Evolutionary conservation across 139 green algal species (phyloP), one percentile per base, ranked within the genome.

Genomic region (Chlamydomonas schloesseri): DNA sequence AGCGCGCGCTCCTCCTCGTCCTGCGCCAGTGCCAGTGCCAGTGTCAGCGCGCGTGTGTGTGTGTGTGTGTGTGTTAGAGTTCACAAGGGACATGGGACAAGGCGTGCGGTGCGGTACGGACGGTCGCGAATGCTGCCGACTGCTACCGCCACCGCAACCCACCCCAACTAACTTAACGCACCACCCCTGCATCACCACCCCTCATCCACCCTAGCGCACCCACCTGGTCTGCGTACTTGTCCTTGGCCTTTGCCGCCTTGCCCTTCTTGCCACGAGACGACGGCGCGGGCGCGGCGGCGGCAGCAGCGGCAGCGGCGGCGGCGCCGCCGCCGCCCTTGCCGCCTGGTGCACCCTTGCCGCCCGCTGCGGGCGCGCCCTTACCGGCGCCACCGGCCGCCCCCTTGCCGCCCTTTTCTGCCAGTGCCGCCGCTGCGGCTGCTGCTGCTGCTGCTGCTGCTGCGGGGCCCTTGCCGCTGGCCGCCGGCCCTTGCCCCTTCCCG

Each of bases 1-100:
- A 99, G 89, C 78, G 91, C 71, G 6, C 94, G 88, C 80, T 99
- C 97, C 84, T 99, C 97, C 76, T 98, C 95, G 80, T 99, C 98
- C 92, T 99, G 83, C 28, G 50, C 2, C 53, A 3, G 28, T 21
- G 50, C 6, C 0, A 3, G 70, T 50, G 42, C 42, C 6, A 13
- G 42, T 8, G 42, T 20, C 3, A 3, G 34, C 24, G 28, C 24
- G 2, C 29, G 31, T 80, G 31, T 28, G 36, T 86, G 31, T 65
- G 29, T 64, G 67, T 29, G 70, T 86, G 67, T 62, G 62, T 69
- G 20, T 23, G 20, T 23, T 64, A 64, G 11, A 24, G 42, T 5
- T 5, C 42, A 50, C 42, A 50, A 50, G 42, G n/a, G n/a, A n/a
- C n/a, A n/a, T n/a, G n/a, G n/a, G n/a, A n/a, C n/a, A n/a, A n/a